Base-by-base conservation (phyloP, 495 filamentous ascomycete genomes). In the Lepidopterella palustris region DNA sequence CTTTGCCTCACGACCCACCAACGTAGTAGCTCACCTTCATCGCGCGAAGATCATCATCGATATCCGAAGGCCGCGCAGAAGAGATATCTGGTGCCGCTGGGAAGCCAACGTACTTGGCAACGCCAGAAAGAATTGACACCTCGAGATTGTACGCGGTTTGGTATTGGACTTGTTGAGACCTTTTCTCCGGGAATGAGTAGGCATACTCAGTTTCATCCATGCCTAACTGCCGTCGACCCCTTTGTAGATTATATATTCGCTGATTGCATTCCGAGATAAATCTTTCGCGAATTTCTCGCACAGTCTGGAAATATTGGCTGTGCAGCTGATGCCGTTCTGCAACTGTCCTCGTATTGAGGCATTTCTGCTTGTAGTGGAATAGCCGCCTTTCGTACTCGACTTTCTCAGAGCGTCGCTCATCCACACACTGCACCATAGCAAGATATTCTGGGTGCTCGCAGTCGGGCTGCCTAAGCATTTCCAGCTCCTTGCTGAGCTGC, bases 101-200 rank as follows among this genome's bases (percentile, higher is more conserved):
- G 73, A 97, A 97, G 23, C 93, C 93, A 53, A 95, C 82, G 72
- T 96, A 89, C 71, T 96, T 96, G 5, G 91, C 90, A 57, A 97
- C 80, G 20, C 93, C 92, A 6, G 90, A 85, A 57, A 98, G 80
- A 13, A 96, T 80, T 5, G 89, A 92, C 4, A 98, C 90, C 70
- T 98, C 93, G 64, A 85, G 86, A 71, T 96, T 97, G 72, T 96
- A 96, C 45, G 88, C 86, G 40, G 87, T 80, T 65, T 93, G 93
- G 55, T 90, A 84, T 57, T 78, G 78, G 57, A 90, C 82, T 69
- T 87, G 89, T 65, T 87, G 84, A 58, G 83, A 79, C 57, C 84
- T 82, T 42, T 82, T 82, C 32, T 81, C 80, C 20, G 85, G 86
- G 70, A 90, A 93, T 48, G 55, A 64, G 62, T 72, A 69, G 21